Conservation (phyloP, 1,284 basidiomycete species). For the Cryptococcus sp. region DNA sequence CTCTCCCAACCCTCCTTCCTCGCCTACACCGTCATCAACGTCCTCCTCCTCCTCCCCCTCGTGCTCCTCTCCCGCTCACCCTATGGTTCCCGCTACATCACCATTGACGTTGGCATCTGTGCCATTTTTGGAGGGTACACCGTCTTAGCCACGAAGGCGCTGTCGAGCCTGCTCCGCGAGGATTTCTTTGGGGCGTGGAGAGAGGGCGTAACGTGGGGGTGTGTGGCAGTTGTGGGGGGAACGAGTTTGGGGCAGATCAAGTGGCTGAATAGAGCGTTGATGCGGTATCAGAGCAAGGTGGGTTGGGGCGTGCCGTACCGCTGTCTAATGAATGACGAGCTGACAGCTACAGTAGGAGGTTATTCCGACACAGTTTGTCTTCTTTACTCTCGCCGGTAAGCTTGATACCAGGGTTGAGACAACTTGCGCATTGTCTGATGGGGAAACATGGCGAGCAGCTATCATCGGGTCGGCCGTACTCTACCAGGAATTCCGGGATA, state of each 20-base stretch:
- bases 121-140: conserved; percentile 77
- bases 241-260: conserved; percentile 88
- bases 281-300: conserved; percentile 82
- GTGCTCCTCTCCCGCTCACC: conserved; percentile 60
- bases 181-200: conserved; percentile 70
- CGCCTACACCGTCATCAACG: conserved; percentile 65
- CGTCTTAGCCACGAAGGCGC: conserved; percentile 87
- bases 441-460: conserved; percentile 55
- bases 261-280: conserved; percentile 84
- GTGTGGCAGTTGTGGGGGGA: conserved; percentile 63
- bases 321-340: background rate
- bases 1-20: conserved; percentile 69
- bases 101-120: conserved; percentile 72
- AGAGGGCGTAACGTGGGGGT: conserved; percentile 73
- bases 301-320: background rate
- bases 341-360: conserved; percentile 60
- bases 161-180: conserved; percentile 77
- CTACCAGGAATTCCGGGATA: conserved; percentile 84
- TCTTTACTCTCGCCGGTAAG: conserved; percentile 55
- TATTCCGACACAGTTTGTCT: conserved; percentile 90
- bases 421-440: background rate
- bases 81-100: conserved; percentile 66
- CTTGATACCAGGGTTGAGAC: background rate
- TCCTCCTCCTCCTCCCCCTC: conserved; percentile 59
- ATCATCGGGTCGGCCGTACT: conserved; percentile 90